Base-by-base conservation (phyloP, 192 early-diverging fungal species). In the Anaeromyces robustus region DNA sequence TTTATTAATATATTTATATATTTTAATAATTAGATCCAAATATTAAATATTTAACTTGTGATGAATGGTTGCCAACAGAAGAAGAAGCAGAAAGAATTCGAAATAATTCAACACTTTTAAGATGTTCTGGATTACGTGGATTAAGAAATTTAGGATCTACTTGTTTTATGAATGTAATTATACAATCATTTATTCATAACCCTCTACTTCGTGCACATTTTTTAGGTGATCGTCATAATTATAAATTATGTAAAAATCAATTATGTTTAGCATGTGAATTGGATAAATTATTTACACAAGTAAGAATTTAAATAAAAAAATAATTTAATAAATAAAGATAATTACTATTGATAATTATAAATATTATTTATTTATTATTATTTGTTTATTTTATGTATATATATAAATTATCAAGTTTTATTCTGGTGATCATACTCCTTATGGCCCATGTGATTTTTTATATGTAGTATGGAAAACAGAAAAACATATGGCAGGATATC, bases 191-290 rank as follows among this genome's bases (percentile, higher is more conserved):
- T 80, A 86, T 94, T 26, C 96, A 97, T 84, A 99, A 99, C 83
- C 97, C 96, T 29, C 81, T 97, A 26, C 83, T 99, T 77, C 91
- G 92, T 81, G 92, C 89, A 11, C 94, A 96, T 86, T 96, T 98
- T 83, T 86, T 99, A n/a, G 93, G 92, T 81, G 97, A 98, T 84
- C 90, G 89, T 68, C 97, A 99, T 81, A 93, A 91, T 80, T 86
- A 87, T 14, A 84, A 86, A 77, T 80, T 83, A 7, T 97, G 96
- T 83, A 30, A 28, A 19, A 79, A 83, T 19, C 37, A 28, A 1
- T 83, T 83, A 26, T 99, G 97, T 85, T 93, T 99, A 90, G 94
- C 96, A 4, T 99, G 97, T 84, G 94, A 98, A 84, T 87, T 98
- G 85, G 95, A 97, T 82, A 86, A 87, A 28, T 84, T 96, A 11